A percentile compares a stretch with the other conserved stretches of the same genome.
These are phyloP conservation scores for Starmerella bombicola DNA, from an alignment of 805 yeast genomes.

Conservation along the genomic window DNA sequence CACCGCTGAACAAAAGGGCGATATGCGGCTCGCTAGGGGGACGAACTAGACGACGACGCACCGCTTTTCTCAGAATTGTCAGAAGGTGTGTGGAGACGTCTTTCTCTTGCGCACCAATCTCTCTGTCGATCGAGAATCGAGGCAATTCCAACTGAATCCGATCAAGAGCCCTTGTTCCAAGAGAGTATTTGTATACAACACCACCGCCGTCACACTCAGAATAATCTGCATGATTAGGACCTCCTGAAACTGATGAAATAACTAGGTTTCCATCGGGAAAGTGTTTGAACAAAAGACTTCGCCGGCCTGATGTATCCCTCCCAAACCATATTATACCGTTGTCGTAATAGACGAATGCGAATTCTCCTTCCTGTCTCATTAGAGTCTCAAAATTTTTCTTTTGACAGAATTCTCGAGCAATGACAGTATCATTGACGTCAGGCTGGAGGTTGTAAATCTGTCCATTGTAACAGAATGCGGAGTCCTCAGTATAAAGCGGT, in stretches of 20 bases:
- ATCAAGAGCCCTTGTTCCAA: not conserved
- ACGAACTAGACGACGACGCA: constrained; percentile 11
- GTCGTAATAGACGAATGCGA: constrained; percentile 47
- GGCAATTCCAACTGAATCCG: not conserved
- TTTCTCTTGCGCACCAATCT: not conserved
- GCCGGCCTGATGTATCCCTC: constrained; percentile 68
- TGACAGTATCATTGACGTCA: constrained; percentile 42
- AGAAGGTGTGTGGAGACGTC: not conserved
- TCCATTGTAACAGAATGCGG: constrained; percentile 72
- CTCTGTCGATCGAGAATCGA: not conserved
- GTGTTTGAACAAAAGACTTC: constrained; percentile 49
- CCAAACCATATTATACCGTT: constrained; percentile 50
- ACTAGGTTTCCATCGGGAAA: constrained; percentile 18
- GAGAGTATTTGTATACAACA: constrained; percentile 9
- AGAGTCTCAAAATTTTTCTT: not conserved
- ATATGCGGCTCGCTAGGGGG: constrained; percentile 24
- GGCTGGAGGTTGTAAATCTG: constrained; percentile 54
- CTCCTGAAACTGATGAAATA: constrained; percentile 13
- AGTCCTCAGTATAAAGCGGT: constrained; percentile 37
- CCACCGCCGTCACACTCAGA: constrained; percentile 22
- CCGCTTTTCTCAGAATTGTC: constrained; percentile 12
- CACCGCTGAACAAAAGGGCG: constrained; percentile 81
- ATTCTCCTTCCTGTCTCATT: constrained; percentile 54
- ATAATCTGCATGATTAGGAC: constrained; percentile 5
- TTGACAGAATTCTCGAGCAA: constrained; percentile 29